Evolutionary conservation across 768 basidiomycete species (phyloP).

Genomic region (Daedalea quercina): DNA sequence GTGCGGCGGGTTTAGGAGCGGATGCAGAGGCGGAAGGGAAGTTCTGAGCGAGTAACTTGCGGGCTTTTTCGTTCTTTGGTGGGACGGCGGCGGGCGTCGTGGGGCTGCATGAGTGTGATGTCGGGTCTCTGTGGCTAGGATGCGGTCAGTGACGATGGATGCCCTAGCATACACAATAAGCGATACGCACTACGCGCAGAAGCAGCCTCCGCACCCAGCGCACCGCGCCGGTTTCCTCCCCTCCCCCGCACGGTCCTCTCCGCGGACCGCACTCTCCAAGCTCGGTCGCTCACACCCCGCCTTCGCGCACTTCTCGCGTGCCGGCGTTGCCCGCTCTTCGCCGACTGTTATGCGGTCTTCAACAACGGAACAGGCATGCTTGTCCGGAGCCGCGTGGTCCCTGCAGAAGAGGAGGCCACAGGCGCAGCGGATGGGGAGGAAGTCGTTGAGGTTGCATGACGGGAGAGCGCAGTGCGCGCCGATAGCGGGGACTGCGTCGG

Average conservation of each 20-base stretch:
- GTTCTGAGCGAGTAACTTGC: constrained; percentile 45
- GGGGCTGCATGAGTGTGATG: constrained; percentile 48
- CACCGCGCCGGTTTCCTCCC: constrained; percentile 36
- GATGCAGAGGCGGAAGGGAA: constrained; percentile 28
- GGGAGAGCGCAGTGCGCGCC: constrained; percentile 61
- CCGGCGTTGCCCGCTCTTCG: constrained; percentile 11
- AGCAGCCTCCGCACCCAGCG: constrained; percentile 44
- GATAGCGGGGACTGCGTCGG: constrained; percentile 34
- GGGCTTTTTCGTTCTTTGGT: constrained; percentile 41
- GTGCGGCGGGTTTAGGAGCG: constrained; percentile 2
- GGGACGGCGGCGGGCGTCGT: neutral
- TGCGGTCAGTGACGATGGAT: neutral
- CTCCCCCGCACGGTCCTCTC: constrained; percentile 14
- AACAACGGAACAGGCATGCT: constrained; percentile 47
- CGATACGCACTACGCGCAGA: constrained; percentile 54
- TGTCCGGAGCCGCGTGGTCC: constrained; percentile 50
- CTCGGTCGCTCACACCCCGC: constrained; percentile 48
- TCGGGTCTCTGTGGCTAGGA: constrained; percentile 53
- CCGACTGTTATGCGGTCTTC: neutral
- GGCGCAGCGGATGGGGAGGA: constrained; percentile 67
- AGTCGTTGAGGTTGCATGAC: constrained; percentile 59
- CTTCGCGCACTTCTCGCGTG: constrained; percentile 44
- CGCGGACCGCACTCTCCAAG: constrained; percentile 34
- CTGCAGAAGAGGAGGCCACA: constrained; percentile 60
- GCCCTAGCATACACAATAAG: neutral